phyloP scores from a whole-genome alignment of 2,329 filamentous ascomycete genomes.

The Venturia oleaginea region DNA sequence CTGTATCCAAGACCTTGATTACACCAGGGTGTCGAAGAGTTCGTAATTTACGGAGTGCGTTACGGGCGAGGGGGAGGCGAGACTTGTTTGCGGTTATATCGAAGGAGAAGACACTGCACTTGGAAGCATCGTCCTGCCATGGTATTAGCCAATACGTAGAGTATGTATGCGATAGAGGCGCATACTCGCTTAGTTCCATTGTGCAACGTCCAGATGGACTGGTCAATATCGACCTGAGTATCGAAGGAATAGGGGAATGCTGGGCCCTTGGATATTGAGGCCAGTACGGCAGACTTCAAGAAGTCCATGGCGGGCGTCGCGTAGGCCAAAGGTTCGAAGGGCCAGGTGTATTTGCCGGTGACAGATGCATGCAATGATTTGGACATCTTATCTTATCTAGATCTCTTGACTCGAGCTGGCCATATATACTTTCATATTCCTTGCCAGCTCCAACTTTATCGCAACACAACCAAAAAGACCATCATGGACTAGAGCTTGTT shows the following conservation, averaged over 20 bases:
- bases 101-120: slow-evolving; percentile 96
- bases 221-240: slow-evolving; percentile 82
- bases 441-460: background rate
- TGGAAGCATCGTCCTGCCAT: slow-evolving; percentile 76
- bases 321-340: background rate
- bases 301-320: slow-evolving; percentile 65
- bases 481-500: background rate
- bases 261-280: slow-evolving; percentile 89
- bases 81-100: slow-evolving; percentile 75
- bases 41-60: slow-evolving; percentile 86
- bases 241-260: slow-evolving; percentile 89
- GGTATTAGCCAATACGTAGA: slow-evolving; percentile 15
- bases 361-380: background rate
- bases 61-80: slow-evolving; percentile 76
- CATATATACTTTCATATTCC: too few species aligned
- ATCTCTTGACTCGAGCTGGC: background rate
- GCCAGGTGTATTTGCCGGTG: slow-evolving; percentile 1
- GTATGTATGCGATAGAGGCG: slow-evolving; percentile 14
- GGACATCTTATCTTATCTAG: background rate
- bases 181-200: slow-evolving; percentile 84
- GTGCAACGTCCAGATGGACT: slow-evolving; percentile 93
- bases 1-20: slow-evolving; percentile 85
- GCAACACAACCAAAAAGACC: background rate
- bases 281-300: slow-evolving; percentile 93
- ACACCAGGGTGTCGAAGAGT: slow-evolving; percentile 92